phyloP scores from a whole-genome alignment of 805 yeast species.

The Ogataea dorogensis region DNA sequence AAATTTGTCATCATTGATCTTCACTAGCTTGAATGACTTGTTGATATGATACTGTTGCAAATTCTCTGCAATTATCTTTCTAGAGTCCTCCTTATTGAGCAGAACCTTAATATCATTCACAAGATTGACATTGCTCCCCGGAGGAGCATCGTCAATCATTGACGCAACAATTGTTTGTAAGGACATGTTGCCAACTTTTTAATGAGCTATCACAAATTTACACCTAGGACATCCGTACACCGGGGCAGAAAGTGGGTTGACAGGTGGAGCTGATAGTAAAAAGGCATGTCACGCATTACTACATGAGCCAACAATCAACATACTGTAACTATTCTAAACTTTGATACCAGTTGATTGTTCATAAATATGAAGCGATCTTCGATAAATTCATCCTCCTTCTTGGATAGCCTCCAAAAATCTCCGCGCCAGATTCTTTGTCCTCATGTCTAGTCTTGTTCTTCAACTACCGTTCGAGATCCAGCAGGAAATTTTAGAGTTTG shows the following conservation, averaged over 20 bases:
- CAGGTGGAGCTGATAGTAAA: neutral
- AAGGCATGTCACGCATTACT: too few species aligned
- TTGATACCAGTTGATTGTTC: too few species aligned
- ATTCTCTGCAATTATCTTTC: conserved; percentile 25
- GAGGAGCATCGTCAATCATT: conserved; percentile 51
- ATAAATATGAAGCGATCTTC: too few species aligned
- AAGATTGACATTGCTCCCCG: conserved; percentile 46
- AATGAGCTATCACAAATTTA: conserved; percentile 4
- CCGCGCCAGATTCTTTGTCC: conserved; percentile 12
- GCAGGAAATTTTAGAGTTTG: conserved; percentile 13
- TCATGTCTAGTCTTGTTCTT: conserved; percentile 10
- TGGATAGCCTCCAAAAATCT: conserved; percentile 1
- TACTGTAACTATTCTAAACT: too few species aligned
- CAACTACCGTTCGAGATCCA: conserved; percentile 19
- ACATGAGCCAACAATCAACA: too few species aligned
- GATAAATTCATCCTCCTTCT: neutral
- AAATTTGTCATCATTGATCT: conserved; percentile 23
- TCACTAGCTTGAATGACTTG: conserved; percentile 34
- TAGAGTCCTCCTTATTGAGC: conserved; percentile 27
- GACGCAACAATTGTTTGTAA: conserved; percentile 31
- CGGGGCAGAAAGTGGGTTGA: too few species aligned
- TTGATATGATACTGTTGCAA: conserved; percentile 29
- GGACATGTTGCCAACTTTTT: conserved; percentile 18
- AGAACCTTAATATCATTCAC: conserved; percentile 31
- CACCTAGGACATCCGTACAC: conserved; percentile 11